phyloP scores from a whole-genome alignment of 140 eudicot genomes.

The Stevia rebaudiana region DNA sequence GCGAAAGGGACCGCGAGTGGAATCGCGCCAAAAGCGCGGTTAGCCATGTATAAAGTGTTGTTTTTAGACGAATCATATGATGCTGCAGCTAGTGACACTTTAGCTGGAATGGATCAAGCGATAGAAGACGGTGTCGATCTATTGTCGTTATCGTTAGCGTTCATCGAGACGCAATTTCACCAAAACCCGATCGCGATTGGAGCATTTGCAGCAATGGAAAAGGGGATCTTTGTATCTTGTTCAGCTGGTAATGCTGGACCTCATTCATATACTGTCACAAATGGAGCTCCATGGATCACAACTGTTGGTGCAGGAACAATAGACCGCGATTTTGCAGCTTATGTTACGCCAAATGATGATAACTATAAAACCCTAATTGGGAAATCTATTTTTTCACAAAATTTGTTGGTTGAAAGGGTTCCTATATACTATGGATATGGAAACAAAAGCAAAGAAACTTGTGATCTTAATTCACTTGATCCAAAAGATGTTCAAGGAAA shows the following conservation, averaged over 20 bases:
- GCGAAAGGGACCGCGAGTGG: constrained; percentile 47
- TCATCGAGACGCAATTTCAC: constrained; percentile 23
- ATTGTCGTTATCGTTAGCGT: constrained; percentile 45
- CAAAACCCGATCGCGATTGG: constrained; percentile 45
- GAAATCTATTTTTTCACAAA: constrained; percentile 33
- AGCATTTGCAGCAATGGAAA: constrained; percentile 50
- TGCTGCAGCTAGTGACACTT: constrained; percentile 45
- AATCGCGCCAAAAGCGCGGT: constrained; percentile 44
- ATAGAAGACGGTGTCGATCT: constrained; percentile 49
- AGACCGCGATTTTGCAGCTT: constrained; percentile 37
- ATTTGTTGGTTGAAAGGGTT: constrained; percentile 31
- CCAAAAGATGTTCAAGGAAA: constrained; percentile 41
- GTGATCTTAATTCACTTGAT: constrained; percentile 31
- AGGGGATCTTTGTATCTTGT: constrained; percentile 46
- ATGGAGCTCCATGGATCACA: constrained; percentile 57
- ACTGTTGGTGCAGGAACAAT: constrained; percentile 52
- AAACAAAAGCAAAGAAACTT: constrained; percentile 38
- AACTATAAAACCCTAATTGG: constrained; percentile 22
- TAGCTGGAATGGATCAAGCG: constrained; percentile 53
- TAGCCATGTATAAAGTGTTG: constrained; percentile 48
- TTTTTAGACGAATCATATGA: constrained; percentile 31
- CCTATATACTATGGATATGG: constrained; percentile 43
- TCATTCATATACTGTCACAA: constrained; percentile 31
- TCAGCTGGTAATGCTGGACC: constrained; percentile 54
- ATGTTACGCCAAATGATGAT: constrained; percentile 30